phyloP scores from a whole-genome alignment of 805 yeast species.

The Cyberlindnera suaveolens region DNA sequence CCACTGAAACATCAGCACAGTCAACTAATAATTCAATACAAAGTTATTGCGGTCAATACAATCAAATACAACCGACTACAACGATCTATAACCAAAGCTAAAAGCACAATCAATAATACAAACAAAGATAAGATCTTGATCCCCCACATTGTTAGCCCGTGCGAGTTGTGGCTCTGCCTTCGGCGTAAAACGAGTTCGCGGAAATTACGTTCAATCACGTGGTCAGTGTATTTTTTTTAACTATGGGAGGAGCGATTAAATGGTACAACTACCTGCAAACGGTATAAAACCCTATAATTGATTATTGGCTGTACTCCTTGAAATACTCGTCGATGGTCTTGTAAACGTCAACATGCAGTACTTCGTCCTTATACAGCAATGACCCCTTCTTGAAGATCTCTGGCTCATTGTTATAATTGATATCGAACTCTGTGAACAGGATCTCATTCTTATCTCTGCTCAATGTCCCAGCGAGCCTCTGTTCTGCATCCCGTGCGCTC shows the following conservation, averaged over 20 bases:
- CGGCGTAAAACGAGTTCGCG: no score
- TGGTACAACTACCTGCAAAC: neutral
- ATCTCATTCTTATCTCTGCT: slow-evolving; percentile 87
- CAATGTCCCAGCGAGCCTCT: slow-evolving; percentile 66
- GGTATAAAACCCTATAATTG: neutral
- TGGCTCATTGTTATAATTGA: slow-evolving; percentile 87
- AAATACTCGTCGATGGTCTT: slow-evolving; percentile 32
- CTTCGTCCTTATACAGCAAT: slow-evolving; percentile 45
- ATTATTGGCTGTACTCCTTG: slow-evolving; percentile 13
- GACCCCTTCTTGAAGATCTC: slow-evolving; percentile 84
- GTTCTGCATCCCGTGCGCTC: slow-evolving; percentile 78
- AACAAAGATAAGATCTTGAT: no score
- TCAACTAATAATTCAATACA: no score
- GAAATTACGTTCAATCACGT: slow-evolving; percentile 21
- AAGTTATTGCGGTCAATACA: no score
- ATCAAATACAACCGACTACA: no score
- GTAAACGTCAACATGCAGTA: slow-evolving; percentile 34
- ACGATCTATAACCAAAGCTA: no score
- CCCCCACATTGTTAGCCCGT: no score
- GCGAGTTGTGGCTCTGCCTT: no score
- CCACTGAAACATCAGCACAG: no score
- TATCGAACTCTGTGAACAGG: slow-evolving; percentile 65
- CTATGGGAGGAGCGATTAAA: slow-evolving; percentile 3
- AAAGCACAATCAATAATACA: no score
- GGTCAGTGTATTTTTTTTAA: slow-evolving; percentile 32